A percentile compares a stretch with the other conserved stretches of the same genome.
Conservation (phyloP, 2,329 filamentous ascomycete genomes). For the Juglanconis sp. region DNA sequence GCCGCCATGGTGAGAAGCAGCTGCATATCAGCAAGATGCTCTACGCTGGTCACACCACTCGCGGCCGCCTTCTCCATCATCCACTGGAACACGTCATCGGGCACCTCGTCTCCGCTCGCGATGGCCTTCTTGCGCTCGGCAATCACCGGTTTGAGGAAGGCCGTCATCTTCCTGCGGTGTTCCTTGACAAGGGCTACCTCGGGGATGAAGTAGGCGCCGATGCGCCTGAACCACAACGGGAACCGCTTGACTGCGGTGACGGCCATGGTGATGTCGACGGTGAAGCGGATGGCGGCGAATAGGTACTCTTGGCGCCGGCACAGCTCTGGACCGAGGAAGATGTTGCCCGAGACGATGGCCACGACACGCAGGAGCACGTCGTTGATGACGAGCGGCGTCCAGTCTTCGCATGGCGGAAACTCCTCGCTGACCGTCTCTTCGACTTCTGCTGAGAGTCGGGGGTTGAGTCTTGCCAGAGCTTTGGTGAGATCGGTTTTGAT, state of each 20-base stretch:
- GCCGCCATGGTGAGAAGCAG: conserved; percentile 39
- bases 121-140: conserved; percentile 16
- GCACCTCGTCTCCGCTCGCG: conserved; percentile 20
- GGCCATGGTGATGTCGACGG: conserved; percentile 22
- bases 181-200: background rate
- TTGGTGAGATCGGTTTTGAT: conserved; percentile 1
- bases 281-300: conserved; percentile 38
- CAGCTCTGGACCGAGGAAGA: conserved; percentile 40
- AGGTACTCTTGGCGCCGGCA: conserved; percentile 37
- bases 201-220: background rate
- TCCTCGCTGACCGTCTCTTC: conserved; percentile 3
- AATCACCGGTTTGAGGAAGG: conserved; percentile 20
- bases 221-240: conserved; percentile 3
- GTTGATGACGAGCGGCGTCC: conserved; percentile 29
- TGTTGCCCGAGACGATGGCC: conserved; percentile 35
- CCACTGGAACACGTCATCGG: conserved; percentile 41
- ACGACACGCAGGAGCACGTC: conserved; percentile 35
- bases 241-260: conserved; percentile 25
- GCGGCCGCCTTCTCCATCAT: conserved; percentile 23
- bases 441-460: conserved; percentile 1
- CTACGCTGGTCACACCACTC: conserved; percentile 20
- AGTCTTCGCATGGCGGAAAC: background rate
- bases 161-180: conserved; percentile 8
- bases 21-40: conserved; percentile 34
- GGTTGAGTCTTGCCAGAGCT: background rate